A percentile compares a stretch with the other conserved stretches of the same genome.
Evolutionary conservation across 2,329 filamentous ascomycete genomes (phyloP).

Genomic region (Sclerotinia minor): DNA sequence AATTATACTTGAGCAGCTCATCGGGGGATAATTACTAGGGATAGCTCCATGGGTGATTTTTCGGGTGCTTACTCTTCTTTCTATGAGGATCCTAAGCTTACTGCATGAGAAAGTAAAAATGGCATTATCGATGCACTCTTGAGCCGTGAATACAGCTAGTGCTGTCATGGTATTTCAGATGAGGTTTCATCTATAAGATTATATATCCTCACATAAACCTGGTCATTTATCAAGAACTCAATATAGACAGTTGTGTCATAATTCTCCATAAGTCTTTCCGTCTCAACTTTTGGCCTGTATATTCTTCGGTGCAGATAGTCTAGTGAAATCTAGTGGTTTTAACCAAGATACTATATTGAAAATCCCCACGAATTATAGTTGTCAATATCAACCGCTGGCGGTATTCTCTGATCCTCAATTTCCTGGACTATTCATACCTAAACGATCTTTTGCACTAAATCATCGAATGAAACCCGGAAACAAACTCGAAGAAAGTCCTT

Average conservation of each 20-base stretch:
- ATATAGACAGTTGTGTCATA: neutral
- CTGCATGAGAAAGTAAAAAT: neutral
- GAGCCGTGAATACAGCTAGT: neutral
- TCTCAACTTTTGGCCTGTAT: neutral
- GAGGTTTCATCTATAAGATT: neutral
- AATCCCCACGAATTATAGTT: neutral
- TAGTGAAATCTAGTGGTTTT: neutral
- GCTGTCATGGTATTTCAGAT: neutral
- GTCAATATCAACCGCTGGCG: neutral
- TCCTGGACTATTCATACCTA: neutral
- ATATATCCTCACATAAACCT: no score
- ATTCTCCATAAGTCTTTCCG: neutral
- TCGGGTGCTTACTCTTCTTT: neutral
- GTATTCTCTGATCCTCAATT: neutral
- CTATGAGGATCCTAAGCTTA: neutral
- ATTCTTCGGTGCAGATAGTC: neutral
- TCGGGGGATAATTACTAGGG: neutral
- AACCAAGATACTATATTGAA: neutral
- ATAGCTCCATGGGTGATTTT: neutral
- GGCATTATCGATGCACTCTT: neutral
- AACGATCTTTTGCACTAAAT: neutral
- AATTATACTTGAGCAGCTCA: neutral
- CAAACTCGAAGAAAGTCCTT: neutral
- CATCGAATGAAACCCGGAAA: neutral
- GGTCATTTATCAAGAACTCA: neutral